Percentiles rank a stretch among this genome's conserved stretches.
These are phyloP conservation scores for Lipomyces yamanashiensis DNA, from an alignment of 805 yeast genomes.

Conservation along the genomic window DNA sequence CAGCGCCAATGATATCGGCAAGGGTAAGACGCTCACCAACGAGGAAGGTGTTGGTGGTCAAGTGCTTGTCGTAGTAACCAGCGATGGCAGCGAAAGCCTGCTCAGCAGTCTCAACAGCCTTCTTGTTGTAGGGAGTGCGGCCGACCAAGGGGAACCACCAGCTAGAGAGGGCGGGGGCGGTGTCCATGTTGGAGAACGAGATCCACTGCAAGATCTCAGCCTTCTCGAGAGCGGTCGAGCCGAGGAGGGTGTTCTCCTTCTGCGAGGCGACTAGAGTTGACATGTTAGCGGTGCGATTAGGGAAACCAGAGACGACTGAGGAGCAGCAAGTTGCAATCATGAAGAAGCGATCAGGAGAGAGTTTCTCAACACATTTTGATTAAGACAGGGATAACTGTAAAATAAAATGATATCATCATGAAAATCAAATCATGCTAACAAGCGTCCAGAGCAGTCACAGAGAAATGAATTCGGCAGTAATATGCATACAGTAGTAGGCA, in stretches of 20 bases:
- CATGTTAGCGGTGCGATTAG: background rate
- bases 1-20: slow-evolving; percentile 67
- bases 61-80: slow-evolving; percentile 54
- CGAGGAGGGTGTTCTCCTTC: slow-evolving; percentile 56
- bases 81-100: slow-evolving; percentile 38
- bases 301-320: background rate
- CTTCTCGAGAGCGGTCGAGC: slow-evolving; percentile 66
- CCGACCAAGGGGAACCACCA: slow-evolving; percentile 70
- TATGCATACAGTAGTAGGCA: slow-evolving; percentile 54
- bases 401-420: slow-evolving; percentile 43
- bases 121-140: slow-evolving; percentile 75
- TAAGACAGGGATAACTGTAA: slow-evolving; percentile 53
- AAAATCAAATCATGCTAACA: slow-evolving; percentile 16
- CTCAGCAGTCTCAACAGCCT: slow-evolving; percentile 56
- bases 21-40: slow-evolving; percentile 68
- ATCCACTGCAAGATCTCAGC: slow-evolving; percentile 76
- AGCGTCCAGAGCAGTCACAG: background rate
- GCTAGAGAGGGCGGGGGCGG: slow-evolving; percentile 53
- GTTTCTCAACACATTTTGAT: slow-evolving; percentile 33
- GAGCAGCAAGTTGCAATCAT: background rate
- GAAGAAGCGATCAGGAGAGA: slow-evolving; percentile 13
- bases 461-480: background rate
- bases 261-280: slow-evolving; percentile 33
- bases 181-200: slow-evolving; percentile 74
- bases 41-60: slow-evolving; percentile 64